Evolutionary conservation across 805 yeast genomes (phyloP).

Genomic region (Saccharomycopsis fermentans): DNA sequence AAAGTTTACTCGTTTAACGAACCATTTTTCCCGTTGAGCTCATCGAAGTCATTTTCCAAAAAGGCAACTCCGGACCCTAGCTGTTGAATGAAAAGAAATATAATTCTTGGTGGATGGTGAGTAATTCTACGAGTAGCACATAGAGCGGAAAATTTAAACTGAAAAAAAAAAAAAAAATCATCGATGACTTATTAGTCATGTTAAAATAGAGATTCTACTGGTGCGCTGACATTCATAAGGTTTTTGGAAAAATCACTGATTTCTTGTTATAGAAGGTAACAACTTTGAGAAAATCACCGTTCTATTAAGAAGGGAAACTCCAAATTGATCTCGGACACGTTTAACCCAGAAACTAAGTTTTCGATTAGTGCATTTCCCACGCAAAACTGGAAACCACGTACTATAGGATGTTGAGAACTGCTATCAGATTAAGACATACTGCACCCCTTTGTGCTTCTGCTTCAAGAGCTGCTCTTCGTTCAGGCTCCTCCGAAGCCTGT

Average conservation of each 20-base stretch:
- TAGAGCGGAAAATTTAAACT: background rate
- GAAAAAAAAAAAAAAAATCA: background rate
- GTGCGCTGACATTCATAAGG: too few relatives aligned
- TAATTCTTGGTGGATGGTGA: background rate
- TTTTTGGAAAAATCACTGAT: too few relatives aligned
- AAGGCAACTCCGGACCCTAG: background rate
- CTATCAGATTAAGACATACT: background rate
- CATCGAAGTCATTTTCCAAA: background rate
- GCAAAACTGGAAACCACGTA: background rate
- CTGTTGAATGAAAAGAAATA: background rate
- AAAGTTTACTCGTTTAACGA: too few relatives aligned
- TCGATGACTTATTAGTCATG: conserved; percentile 1
- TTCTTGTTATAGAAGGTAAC: too few relatives aligned
- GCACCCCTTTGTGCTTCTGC: background rate
- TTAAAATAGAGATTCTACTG: too few relatives aligned
- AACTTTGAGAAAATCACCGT: too few relatives aligned
- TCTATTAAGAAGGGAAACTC: too few relatives aligned
- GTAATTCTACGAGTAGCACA: background rate
- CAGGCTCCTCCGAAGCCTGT: background rate
- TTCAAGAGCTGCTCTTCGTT: background rate
- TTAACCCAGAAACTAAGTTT: too few relatives aligned
- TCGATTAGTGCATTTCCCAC: background rate
- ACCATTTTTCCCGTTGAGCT: too few relatives aligned
- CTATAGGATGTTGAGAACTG: background rate
- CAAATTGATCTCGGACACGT: too few relatives aligned